Base-by-base conservation (phyloP, 2,329 filamentous ascomycete species). In the Fusarium algeriense region DNA sequence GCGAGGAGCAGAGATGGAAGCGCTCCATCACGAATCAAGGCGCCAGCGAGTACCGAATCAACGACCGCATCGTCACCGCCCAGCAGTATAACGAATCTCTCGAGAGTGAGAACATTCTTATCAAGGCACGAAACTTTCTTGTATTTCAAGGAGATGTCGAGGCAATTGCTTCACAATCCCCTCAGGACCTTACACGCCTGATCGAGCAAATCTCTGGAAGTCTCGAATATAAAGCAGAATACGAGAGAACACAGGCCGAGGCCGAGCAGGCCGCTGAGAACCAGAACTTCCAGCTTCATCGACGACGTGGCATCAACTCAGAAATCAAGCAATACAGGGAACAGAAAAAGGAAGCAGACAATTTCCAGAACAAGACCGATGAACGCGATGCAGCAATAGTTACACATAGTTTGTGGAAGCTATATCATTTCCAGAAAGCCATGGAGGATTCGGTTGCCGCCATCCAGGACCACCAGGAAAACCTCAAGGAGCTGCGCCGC, bases 131-230 rank as follows among this genome's bases (percentile, higher is more conserved):
- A 73, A 99, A 99, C 79, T 99, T 99, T 80, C 88, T 99, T 8
- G 96, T 99, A 38, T 99, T 99, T 80, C 96, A 99, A 81, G 97
- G 96, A 73, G 96, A 99, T 79, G 95, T 99, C 20, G 96, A 99
- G 81, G 93, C 94, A 28, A 98, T 99, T 77, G 97, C 96, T 4
- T 94, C 94, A 11, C 96, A 98, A 80, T 97, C 94, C 2, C 94
- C 96, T 0, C 95, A 94, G 75, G 96, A 98, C 77, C 88, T 99
- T 41, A 99, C 96, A 1, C 89, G 93, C 54, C 85, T 99, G 54
- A 97, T 99, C 61, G 96, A 99, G 83, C 96, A 98, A 81, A 98
- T 99, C 69, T 98, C 95, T 2, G 96, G 96, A 48, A 98, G 95
- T 81, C 83, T 98, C 55, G 96, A 99, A 76, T 93, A 95, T 83